Conservation (phyloP, 2,329 filamentous ascomycete genomes). For the Alternaria brassicae region DNA sequence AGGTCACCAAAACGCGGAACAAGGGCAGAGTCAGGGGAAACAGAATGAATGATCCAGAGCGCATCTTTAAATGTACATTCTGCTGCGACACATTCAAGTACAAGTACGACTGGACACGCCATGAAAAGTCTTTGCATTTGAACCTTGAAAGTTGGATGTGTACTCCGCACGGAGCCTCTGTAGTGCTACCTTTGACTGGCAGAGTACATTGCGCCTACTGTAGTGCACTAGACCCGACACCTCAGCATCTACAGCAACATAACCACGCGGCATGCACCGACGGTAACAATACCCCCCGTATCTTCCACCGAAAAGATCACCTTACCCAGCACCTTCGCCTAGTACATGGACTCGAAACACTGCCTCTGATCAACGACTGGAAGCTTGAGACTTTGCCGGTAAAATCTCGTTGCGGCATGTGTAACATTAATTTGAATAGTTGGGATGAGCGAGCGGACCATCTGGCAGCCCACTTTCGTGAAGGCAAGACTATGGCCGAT, state of each 20-base stretch:
- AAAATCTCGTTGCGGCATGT: slow-evolving; percentile 60
- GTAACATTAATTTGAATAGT: slow-evolving; percentile 49
- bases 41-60: slow-evolving; percentile 18
- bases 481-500: slow-evolving; percentile 58
- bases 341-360: slow-evolving; percentile 64
- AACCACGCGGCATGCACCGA: slow-evolving; percentile 69
- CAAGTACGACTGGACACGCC: slow-evolving; percentile 41
- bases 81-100: slow-evolving; percentile 40
- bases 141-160: slow-evolving; percentile 54
- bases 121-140: slow-evolving; percentile 39
- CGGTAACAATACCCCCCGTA: slow-evolving; percentile 64
- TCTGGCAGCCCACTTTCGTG: slow-evolving; percentile 59
- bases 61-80: slow-evolving; percentile 40
- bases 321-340: slow-evolving; percentile 65
- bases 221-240: slow-evolving; percentile 58
- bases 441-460: slow-evolving; percentile 60
- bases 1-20: slow-evolving; percentile 11
- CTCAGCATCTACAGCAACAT: slow-evolving; percentile 63
- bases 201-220: slow-evolving; percentile 64
- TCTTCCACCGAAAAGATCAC: slow-evolving; percentile 66
- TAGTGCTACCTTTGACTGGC: slow-evolving; percentile 61
- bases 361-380: slow-evolving; percentile 69
- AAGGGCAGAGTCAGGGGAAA: slow-evolving; percentile 13
- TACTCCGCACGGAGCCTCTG: slow-evolving; percentile 62
- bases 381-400: slow-evolving; percentile 59